These are phyloP conservation scores for Diaporthe velutina DNA, from an alignment of 2,329 filamentous ascomycete genomes.

Conservation along the genomic window DNA sequence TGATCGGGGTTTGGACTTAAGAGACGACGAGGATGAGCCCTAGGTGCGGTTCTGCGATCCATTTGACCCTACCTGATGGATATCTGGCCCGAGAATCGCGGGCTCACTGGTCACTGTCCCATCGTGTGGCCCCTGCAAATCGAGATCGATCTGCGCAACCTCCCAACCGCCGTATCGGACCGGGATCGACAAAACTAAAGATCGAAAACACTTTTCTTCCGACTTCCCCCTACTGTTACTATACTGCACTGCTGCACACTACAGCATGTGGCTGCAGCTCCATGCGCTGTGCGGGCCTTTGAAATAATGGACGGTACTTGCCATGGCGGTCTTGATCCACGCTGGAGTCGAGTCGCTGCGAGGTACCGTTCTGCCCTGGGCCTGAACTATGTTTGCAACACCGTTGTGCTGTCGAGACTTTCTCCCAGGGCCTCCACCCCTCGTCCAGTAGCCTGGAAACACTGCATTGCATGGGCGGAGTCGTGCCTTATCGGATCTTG, in stretches of 20 bases:
- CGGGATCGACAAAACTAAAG: constrained; percentile 27
- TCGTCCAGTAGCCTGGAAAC: background rate
- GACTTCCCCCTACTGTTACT: background rate
- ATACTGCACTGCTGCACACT: background rate
- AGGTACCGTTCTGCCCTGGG: background rate
- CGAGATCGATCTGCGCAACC: constrained; percentile 31
- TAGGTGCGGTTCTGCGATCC: background rate
- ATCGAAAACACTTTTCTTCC: constrained; percentile 19
- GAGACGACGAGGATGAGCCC: background rate
- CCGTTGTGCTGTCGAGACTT: background rate
- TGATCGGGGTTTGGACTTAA: background rate
- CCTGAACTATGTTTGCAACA: background rate
- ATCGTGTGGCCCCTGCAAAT: constrained; percentile 27
- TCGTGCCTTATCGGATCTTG: background rate
- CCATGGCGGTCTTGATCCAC: background rate
- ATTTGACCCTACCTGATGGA: background rate
- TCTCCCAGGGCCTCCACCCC: background rate
- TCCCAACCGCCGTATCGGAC: constrained; percentile 23
- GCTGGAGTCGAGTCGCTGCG: background rate
- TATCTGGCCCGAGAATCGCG: background rate
- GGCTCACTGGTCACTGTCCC: background rate
- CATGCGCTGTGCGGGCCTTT: background rate
- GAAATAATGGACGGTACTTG: background rate
- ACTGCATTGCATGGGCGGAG: background rate
- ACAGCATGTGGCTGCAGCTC: background rate